Evolutionary conservation across 345 rosid species (phyloP).

Genomic region (Aquilaria malaccensis): DNA sequence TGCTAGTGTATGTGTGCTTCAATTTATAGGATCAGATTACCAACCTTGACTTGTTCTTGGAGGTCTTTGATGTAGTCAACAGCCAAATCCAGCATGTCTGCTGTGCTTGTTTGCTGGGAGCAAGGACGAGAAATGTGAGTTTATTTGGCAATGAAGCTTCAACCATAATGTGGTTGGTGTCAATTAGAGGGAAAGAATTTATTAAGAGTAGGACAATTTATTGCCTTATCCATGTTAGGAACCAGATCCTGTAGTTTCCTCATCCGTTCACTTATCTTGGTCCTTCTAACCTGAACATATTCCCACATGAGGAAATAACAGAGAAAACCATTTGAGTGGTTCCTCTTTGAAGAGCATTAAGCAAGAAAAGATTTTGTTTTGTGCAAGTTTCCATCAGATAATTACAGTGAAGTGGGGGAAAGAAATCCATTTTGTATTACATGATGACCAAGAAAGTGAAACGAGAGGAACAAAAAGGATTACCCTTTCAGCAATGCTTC

Average conservation of each 20-base stretch:
- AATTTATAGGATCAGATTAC: not conserved
- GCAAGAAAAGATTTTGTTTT: not conserved
- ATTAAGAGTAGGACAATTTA: constrained; percentile 6
- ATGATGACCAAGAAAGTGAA: too few relatives aligned
- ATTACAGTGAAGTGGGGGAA: too few relatives aligned
- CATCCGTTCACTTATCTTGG: constrained; percentile 92
- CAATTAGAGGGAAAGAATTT: not conserved
- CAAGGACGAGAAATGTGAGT: not conserved
- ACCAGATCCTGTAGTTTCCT: constrained; percentile 95
- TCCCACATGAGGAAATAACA: not conserved
- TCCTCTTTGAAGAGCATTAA: not conserved
- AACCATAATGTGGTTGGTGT: too few relatives aligned
- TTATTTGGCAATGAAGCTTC: not conserved
- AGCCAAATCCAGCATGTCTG: constrained; percentile 97
- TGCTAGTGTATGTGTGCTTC: not conserved
- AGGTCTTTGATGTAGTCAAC: constrained; percentile 88
- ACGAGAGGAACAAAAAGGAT: not conserved
- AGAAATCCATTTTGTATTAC: too few relatives aligned
- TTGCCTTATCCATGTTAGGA: constrained; percentile 97
- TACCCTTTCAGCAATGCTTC: constrained; percentile 99
- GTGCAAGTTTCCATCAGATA: not conserved
- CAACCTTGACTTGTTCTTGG: constrained; percentile 71
- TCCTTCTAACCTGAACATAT: constrained; percentile 71
- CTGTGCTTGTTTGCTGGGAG: constrained; percentile 92
- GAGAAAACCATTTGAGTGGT: not conserved